Percentiles rank a stretch among this genome's conserved stretches.
These are phyloP conservation scores for Adansonia grandidieri DNA, from an alignment of 441 rosid species.

Conservation along the genomic window DNA sequence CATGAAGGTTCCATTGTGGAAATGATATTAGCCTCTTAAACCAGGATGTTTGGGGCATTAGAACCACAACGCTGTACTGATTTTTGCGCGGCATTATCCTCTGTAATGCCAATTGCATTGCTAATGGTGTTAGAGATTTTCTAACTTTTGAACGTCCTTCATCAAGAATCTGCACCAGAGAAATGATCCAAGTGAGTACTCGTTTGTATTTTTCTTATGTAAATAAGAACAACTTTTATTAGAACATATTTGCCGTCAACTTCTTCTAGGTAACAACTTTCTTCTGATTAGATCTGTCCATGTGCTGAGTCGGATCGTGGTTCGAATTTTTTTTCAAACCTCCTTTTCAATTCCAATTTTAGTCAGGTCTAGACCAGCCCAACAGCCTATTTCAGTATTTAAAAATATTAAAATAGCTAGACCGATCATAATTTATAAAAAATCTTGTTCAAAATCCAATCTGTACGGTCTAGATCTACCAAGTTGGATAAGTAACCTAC, in stretches of 20 bases:
- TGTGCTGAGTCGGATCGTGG: neutral
- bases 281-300: neutral
- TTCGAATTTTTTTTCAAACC: neutral
- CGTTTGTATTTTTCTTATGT: neutral
- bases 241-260: constrained; percentile 10
- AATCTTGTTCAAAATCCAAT: no score
- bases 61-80: constrained; percentile 78
- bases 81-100: constrained; percentile 73
- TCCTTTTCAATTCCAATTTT: no score
- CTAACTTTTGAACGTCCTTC: constrained; percentile 73
- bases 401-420: no score
- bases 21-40: constrained; percentile 49
- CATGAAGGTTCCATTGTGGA: constrained; percentile 16
- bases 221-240: neutral
- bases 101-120: constrained; percentile 65
- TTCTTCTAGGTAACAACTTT: neutral
- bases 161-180: constrained; percentile 60
- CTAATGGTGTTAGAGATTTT: constrained; percentile 56
- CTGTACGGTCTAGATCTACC: no score
- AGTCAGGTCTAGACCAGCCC: no score
- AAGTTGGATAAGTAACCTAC: no score
- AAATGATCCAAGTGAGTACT: constrained; percentile 6
- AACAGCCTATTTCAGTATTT: no score
- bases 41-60: constrained; percentile 73
- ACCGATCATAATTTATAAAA: no score